Percentiles rank a stretch among this genome's conserved stretches.
Conservation (phyloP, 768 basidiomycete species). For the Zangia roseola region DNA sequence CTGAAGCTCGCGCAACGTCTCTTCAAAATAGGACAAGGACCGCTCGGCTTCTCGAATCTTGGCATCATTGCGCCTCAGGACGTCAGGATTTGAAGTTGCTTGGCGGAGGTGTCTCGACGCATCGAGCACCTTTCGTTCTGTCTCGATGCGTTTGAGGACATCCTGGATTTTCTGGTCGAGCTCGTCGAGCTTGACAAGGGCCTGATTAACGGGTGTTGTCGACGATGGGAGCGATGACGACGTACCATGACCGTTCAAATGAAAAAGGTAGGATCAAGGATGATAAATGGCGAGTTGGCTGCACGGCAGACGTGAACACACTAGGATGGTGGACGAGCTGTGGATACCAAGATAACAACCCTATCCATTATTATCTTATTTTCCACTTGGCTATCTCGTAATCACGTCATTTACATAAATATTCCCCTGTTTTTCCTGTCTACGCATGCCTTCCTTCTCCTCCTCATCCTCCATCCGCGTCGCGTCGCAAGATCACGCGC, state of each 20-base stretch:
- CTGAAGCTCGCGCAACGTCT: constrained; percentile 80
- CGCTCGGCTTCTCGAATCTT: constrained; percentile 87
- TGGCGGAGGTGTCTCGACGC: constrained; percentile 74
- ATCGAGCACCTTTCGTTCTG: constrained; percentile 90
- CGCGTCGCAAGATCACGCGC: constrained; percentile 40
- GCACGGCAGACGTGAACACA: background rate
- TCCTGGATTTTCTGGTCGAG: constrained; percentile 94
- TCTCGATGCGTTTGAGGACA: constrained; percentile 86
- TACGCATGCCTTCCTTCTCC: constrained; percentile 33
- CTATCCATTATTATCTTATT: constrained; percentile 11
- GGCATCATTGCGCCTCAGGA: constrained; percentile 74
- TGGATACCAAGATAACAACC: constrained; percentile 29
- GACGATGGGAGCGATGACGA: constrained; percentile 10
- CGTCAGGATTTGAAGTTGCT: constrained; percentile 86
- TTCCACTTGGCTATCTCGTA: constrained; percentile 29
- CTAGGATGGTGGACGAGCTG: constrained; percentile 30
- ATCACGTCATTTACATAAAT: constrained; percentile 15
- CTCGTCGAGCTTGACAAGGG: constrained; percentile 41
- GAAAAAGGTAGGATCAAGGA: constrained; percentile 9
- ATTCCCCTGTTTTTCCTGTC: background rate
- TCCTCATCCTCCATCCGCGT: constrained; percentile 39
- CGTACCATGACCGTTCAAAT: constrained; percentile 32
- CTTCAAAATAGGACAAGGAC: constrained; percentile 84
- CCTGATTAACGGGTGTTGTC: constrained; percentile 1
- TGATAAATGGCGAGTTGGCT: background rate